Percentiles rank a stretch among this genome's conserved stretches.
Conservation (phyloP, 2,329 filamentous ascomycete species). For the Penicillium sp. region DNA sequence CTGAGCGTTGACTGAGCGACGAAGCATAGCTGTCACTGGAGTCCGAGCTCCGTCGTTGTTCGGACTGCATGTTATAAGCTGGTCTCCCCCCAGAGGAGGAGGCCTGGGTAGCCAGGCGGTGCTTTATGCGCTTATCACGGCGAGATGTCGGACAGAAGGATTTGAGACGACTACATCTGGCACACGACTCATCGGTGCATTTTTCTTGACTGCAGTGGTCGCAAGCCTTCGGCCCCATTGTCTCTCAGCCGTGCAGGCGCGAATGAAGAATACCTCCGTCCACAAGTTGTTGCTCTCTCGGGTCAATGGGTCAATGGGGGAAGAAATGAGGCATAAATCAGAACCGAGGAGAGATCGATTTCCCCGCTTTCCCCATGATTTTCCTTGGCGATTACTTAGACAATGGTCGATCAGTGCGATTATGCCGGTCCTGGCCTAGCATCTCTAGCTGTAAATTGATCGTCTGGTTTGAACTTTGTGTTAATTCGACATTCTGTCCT, state of each 20-base stretch:
- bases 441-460: not conserved
- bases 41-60: slow-evolving; percentile 3
- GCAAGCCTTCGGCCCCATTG: slow-evolving; percentile 22
- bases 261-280: not conserved
- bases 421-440: not conserved
- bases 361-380: slow-evolving; percentile 19
- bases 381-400: not conserved
- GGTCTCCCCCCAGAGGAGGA: slow-evolving; percentile 18
- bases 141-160: slow-evolving; percentile 18
- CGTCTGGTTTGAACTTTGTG: not conserved
- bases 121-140: slow-evolving; percentile 19
- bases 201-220: slow-evolving; percentile 23
- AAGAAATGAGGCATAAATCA: not conserved
- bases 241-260: slow-evolving; percentile 36
- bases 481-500: not conserved
- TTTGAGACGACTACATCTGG: slow-evolving; percentile 22
- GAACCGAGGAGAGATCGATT: slow-evolving; percentile 8
- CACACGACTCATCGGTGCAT: slow-evolving; percentile 20
- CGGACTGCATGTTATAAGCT: slow-evolving; percentile 16
- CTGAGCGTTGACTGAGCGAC: slow-evolving; percentile 10
- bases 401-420: not conserved
- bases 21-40: slow-evolving; percentile 3
- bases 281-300: not conserved
- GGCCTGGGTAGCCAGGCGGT: slow-evolving; percentile 14
- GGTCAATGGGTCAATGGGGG: slow-evolving; percentile 4